phyloP scores from a whole-genome alignment of 148 eudicot genomes.

The Chenopodium suecicum region DNA sequence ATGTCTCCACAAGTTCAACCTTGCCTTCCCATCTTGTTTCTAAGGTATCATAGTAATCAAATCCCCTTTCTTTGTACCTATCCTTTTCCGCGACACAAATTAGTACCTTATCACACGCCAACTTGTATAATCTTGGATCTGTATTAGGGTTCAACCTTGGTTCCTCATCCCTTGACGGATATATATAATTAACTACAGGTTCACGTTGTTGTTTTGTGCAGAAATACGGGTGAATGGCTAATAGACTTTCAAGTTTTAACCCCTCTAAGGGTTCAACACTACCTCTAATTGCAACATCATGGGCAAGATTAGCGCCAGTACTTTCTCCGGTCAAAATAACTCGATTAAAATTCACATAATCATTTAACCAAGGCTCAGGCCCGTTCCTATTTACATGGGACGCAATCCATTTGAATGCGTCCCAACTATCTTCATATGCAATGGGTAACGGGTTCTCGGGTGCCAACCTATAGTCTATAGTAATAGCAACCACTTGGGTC shows the following conservation, averaged over 20 bases:
- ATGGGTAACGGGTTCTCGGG: slow-evolving; percentile 54
- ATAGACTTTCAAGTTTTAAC: slow-evolving; percentile 25
- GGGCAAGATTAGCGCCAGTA: slow-evolving; percentile 53
- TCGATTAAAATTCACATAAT: slow-evolving; percentile 29
- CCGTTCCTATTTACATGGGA: slow-evolving; percentile 34
- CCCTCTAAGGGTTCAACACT: slow-evolving; percentile 11
- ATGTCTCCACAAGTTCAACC: slow-evolving; percentile 32
- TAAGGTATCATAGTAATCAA: slow-evolving; percentile 24
- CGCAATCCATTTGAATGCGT: slow-evolving; percentile 43
- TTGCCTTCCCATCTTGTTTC: slow-evolving; percentile 27
- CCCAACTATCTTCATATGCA: slow-evolving; percentile 52
- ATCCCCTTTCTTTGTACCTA: slow-evolving; percentile 24
- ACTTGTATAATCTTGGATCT: slow-evolving; percentile 29
- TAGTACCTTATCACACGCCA: slow-evolving; percentile 35
- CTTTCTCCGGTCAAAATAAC: slow-evolving; percentile 53
- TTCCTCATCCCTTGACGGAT: slow-evolving; percentile 29
- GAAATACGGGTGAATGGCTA: slow-evolving; percentile 44
- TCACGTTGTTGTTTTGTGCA: slow-evolving; percentile 15
- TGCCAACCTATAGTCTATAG: slow-evolving; percentile 54
- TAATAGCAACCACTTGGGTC: slow-evolving; percentile 30
- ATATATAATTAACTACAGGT: not conserved
- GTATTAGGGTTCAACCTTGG: slow-evolving; percentile 36
- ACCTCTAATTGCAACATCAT: slow-evolving; percentile 36
- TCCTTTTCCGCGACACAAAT: slow-evolving; percentile 39
- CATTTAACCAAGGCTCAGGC: slow-evolving; percentile 43